Evolutionary conservation across 345 rosid species (phyloP), one percentile per base, ranked within the genome.

Genomic region (Cardamine chenopodiifolia): DNA sequence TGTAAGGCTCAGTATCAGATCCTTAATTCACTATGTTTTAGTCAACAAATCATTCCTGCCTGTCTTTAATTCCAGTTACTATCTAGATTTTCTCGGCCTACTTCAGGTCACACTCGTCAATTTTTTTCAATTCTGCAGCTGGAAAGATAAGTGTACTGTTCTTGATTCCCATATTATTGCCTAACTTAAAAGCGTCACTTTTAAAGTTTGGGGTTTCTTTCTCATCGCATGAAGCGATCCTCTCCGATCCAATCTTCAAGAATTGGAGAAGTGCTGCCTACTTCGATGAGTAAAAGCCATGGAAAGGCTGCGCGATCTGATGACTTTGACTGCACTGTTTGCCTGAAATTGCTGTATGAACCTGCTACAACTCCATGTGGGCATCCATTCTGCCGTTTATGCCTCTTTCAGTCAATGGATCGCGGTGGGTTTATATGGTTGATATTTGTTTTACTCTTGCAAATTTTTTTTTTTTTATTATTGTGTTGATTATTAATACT

Each of bases 321-420:
- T 85, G 99, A 90, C 35, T 95, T 90, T 79, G 97, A 89, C 70
- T 95, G 97, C 84, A 92, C 93, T 2, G 85, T 95, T 48, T 95
- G 99, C 71, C 80, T 91, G 83, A 95, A 95, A 82, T 80, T 95
- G 84, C 78, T 95, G 29, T 89, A 82, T 79, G 92, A 91, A 47
- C 99, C 99, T 72, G 73, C 86, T 66, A 95, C 99, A 3, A 90
- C 97, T 70, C 89, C 99, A 10, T 95, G 99, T 57, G 99, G 99
- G 69, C 99, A 95, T 86, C 87, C 97, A 34, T 95, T 91, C 83
- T 95, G 99, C 82, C 88, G 90, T 29, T 81, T 92, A 45, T 95
- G 97, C 79, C 86, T 92, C 57, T 86, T 90, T 77, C 99, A 92
- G 81, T 84, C 97, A 23, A 91, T 90, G 97, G 99, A 91, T 82